Base-by-base conservation (phyloP, 768 basidiomycete genomes). In the Tulasnella sp. region DNA sequence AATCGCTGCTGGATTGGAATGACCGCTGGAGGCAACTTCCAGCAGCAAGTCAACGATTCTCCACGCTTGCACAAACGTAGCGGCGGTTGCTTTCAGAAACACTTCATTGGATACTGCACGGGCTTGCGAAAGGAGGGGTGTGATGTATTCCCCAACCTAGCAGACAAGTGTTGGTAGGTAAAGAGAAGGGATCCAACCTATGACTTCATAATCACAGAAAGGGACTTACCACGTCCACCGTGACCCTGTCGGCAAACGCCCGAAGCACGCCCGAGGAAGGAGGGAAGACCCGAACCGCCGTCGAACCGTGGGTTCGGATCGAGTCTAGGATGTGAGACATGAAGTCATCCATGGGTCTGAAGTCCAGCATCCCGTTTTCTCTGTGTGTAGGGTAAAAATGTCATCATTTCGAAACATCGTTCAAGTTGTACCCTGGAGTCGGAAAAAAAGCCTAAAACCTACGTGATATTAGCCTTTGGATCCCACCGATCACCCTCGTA, bases 301-400 rank as follows among this genome's bases (percentile, higher is more conserved):
- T 83, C 0, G 88, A 83, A 0, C 95, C 95, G 74, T 98, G 89
- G 44, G 89, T 87, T 2, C 81, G 78, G 22, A 98, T 83, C 4
- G 90, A 83, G 8, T 81, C 78, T 6, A 95, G 78, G 12, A 95
- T 83, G 52, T 84, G 83, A 1, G 82, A 82, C 83, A 98, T 94
- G 80, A 95, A 98, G 26, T 82, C 85, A 78, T 96, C 94, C 97
- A 99, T 98, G 1, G 96, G 86, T 32, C 89, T 89, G 78, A 99
- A 98, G 78, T 92, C 88, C 39, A 98, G 84, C 44, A 82, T 81
- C 39, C 83, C 82, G n/a, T 86, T 84, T 67, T 81, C 79, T 59
- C 87, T 89, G 76, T 22, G 71, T 64, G 52, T 22, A 39, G 34
- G 62, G 1, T 17, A 42, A 32, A 32, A 64, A 62, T 17, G 40